Conservation (phyloP, 2,329 filamentous ascomycete species). For the Colletotrichum sp. region DNA sequence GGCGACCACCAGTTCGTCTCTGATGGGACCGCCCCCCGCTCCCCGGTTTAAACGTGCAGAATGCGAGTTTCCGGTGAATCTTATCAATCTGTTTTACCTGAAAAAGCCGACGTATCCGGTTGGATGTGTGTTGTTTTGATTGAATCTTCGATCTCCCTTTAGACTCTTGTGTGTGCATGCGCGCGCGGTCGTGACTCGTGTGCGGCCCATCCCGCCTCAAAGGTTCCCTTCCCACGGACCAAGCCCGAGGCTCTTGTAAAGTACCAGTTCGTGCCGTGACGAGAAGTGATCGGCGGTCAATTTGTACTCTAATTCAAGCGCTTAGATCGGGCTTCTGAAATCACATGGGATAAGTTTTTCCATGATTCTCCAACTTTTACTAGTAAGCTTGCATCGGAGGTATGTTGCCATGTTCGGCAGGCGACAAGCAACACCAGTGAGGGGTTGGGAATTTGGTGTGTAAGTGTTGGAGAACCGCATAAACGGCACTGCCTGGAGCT, state of each 20-base stretch:
- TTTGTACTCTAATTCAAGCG: neutral
- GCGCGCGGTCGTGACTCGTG: neutral
- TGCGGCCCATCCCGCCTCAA: neutral
- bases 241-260: neutral
- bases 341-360: neutral
- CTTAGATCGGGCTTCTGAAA: neutral
- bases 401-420: conserved; percentile 13
- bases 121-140: neutral
- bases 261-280: neutral
- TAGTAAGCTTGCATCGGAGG: neutral
- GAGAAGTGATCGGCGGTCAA: neutral
- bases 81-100: neutral
- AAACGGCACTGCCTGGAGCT: neutral
- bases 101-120: neutral
- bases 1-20: neutral
- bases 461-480: neutral
- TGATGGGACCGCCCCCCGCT: neutral
- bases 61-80: neutral
- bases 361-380: neutral
- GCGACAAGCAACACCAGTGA: neutral
- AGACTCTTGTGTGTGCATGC: neutral
- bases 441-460: neutral
- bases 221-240: neutral
- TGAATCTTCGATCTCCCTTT: neutral
- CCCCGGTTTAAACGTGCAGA: neutral